Evolutionary conservation across 2,329 filamentous ascomycete species (phyloP).

Genomic region (Diaporthe sp.): DNA sequence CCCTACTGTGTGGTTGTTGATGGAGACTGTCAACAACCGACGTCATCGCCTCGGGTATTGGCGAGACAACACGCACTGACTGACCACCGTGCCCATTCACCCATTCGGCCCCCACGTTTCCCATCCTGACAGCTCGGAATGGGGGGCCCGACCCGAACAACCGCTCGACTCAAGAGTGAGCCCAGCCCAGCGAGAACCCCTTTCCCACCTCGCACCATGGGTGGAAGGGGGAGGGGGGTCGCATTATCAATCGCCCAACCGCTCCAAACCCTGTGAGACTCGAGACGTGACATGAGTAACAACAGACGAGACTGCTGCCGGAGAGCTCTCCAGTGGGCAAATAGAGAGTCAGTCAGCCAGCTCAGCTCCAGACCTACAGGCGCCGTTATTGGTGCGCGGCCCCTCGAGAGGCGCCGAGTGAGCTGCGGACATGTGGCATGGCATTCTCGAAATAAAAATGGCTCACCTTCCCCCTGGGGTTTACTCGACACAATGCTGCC

Average conservation of each 20-base stretch:
- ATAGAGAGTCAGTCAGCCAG: constrained; percentile 24
- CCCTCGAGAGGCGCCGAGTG: constrained; percentile 21
- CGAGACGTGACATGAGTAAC: constrained; percentile 31
- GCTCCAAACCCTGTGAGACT: constrained; percentile 11
- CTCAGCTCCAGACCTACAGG: not conserved
- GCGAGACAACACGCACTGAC: constrained; percentile 27
- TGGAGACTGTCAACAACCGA: constrained; percentile 18
- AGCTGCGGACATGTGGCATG: constrained; percentile 29
- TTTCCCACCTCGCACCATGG: not conserved
- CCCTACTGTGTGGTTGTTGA: constrained; percentile 7
- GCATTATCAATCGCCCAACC: constrained; percentile 15
- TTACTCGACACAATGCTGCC: constrained; percentile 7
- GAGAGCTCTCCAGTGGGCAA: constrained; percentile 5
- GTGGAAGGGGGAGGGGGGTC: constrained; percentile 5
- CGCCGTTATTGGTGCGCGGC: not conserved
- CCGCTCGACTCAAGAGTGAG: not conserved
- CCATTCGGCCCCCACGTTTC: constrained; percentile 22
- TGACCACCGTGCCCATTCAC: not conserved
- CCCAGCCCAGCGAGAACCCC: not conserved
- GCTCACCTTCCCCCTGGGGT: not conserved
- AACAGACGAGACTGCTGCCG: constrained; percentile 16
- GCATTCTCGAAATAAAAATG: constrained; percentile 18
- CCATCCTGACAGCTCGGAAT: constrained; percentile 7
- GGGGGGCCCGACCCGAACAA: not conserved
- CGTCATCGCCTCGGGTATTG: constrained; percentile 33